phyloP scores from a whole-genome alignment of 345 rosid species.

The Eucalyptus sp. region DNA sequence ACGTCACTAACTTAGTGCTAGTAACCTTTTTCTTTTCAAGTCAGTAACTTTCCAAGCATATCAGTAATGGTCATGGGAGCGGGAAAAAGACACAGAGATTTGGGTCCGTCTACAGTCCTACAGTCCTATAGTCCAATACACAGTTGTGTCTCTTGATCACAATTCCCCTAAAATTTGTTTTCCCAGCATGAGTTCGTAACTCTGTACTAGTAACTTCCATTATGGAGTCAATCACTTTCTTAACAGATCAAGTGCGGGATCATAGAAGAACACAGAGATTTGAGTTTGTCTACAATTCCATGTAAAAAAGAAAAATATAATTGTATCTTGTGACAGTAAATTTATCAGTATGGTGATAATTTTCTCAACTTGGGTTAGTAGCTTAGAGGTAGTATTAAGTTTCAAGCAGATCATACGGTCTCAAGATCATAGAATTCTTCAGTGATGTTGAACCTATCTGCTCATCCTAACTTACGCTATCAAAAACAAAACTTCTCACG shows the following conservation, averaged over 20 bases:
- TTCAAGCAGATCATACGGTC: background rate
- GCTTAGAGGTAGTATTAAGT: background rate
- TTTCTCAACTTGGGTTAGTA: background rate
- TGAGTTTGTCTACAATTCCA: background rate
- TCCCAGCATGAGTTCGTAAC: background rate
- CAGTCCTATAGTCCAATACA: background rate
- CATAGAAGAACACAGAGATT: background rate
- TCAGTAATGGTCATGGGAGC: background rate
- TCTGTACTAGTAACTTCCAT: background rate
- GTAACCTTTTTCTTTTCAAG: background rate
- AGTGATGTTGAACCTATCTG: background rate
- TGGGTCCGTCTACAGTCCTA: background rate
- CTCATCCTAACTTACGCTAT: background rate
- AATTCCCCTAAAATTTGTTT: background rate
- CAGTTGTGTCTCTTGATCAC: background rate
- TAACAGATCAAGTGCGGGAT: background rate
- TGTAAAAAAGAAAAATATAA: background rate
- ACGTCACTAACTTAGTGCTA: background rate
- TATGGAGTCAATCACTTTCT: background rate
- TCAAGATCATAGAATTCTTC: background rate
- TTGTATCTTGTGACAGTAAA: background rate
- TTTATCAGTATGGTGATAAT: background rate
- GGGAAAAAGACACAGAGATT: background rate
- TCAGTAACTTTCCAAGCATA: background rate
- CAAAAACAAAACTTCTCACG: background rate